Base-by-base conservation (phyloP, 352 stramenopile genomes). In the Globisporangium alternatum region DNA sequence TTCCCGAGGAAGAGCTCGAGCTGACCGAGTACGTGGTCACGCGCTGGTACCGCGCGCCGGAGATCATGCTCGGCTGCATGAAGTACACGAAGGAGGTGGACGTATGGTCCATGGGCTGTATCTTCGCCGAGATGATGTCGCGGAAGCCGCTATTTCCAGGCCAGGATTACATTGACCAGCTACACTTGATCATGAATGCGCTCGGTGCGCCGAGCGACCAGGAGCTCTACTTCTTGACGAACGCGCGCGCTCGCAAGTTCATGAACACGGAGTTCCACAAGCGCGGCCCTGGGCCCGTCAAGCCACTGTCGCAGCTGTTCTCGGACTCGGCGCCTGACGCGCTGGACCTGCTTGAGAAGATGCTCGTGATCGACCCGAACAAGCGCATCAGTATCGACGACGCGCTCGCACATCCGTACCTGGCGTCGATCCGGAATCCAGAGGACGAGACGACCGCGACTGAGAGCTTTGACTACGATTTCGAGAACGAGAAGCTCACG, bases 61-160 rank as follows among this genome's bases (percentile, higher is more conserved):
- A 98, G 68, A 95, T 98, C 64, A 98, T 98, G 83, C 69, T 95
- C 10, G 83, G 80, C 1, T 93, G 83, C 67, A 93, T 92, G 81
- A 92, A 95, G 71, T 96, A 96, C 76, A 92, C 81, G 2, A 78
- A 81, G 3, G 81, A 89, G 41, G 82, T 94, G 57, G 96, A 99
- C 67, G 86, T 98, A 0, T 99, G 95, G 95, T 97, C 87, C 61
- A 97, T 99, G 60, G 98, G 97, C 22, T 99, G 98, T 70, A 99
- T 99, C 64, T 99, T 99, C 66, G 98, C 95, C 5, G 98, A 99
- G 70, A 96, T 99, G 69, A 92, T 99, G 64, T 88, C 85, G 7
- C 84, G 97, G 51, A 99, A 99, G 65, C 97, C 97, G 63, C 89
- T 99, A 22, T 99, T 99, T 69, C 96, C 97, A 3, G 98, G 98